phyloP scores from a whole-genome alignment of 768 basidiomycete species.

The Favolaschia claudopus region DNA sequence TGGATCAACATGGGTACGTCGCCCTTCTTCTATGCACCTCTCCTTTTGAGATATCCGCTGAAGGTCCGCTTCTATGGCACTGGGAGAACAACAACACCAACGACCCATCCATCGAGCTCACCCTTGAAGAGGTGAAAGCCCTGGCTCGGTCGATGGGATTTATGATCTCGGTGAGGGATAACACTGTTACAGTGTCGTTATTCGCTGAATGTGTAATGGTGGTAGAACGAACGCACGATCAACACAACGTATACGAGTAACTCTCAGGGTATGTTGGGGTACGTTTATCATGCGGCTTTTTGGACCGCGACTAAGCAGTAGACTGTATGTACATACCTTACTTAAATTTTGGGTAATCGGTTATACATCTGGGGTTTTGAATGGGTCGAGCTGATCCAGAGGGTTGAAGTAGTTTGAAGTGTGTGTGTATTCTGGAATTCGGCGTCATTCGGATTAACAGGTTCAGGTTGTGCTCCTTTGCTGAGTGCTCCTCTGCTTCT shows the following conservation, averaged over 20 bases:
- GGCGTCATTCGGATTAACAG: too few relatives aligned
- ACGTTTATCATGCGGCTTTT: constrained; percentile 85
- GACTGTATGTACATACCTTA: too few relatives aligned
- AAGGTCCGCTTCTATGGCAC: constrained; percentile 96
- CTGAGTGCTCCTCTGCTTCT: too few relatives aligned
- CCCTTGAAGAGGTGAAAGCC: constrained; percentile 86
- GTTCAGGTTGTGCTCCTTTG: too few relatives aligned
- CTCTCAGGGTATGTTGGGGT: constrained; percentile 79
- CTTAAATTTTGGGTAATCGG: too few relatives aligned
- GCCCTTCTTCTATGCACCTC: background rate
- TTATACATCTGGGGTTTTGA: too few relatives aligned
- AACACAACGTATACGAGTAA: constrained; percentile 90
- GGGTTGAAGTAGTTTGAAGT: too few relatives aligned
- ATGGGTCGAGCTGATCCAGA: too few relatives aligned
- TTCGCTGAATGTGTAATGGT: background rate
- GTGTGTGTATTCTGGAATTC: too few relatives aligned
- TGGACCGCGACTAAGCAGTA: constrained; percentile 66
- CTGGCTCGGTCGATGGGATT: constrained; percentile 82
- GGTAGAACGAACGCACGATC: constrained; percentile 80
- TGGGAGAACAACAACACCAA: constrained; percentile 88
- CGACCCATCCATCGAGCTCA: constrained; percentile 87
- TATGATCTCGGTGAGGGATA: constrained; percentile 4
- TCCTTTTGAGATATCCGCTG: background rate
- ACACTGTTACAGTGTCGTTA: background rate
- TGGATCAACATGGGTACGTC: constrained; percentile 87